Conservation (phyloP, 2,329 filamentous ascomycete species). For the Hypoxylon sp. region DNA sequence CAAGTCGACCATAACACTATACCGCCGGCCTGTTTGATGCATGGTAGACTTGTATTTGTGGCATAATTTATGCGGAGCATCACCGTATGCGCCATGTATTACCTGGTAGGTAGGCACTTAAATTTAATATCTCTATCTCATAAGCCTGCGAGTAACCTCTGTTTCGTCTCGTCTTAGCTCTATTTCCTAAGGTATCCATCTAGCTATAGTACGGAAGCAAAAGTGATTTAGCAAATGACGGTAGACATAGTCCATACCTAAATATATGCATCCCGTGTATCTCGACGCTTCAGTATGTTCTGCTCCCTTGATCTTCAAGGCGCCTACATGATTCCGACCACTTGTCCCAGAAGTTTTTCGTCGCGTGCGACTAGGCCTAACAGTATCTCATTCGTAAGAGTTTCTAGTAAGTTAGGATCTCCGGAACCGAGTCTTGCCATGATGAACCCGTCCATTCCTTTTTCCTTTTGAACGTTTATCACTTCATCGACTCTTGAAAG, state of each 20-base stretch:
- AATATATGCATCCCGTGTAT: neutral
- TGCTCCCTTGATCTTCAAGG: neutral
- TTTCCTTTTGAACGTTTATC: constrained; percentile 10
- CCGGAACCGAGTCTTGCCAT: constrained; percentile 9
- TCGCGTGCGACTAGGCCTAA: constrained; percentile 26
- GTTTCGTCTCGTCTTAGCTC: neutral
- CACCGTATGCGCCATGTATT: neutral
- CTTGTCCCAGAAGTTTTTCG: constrained; percentile 17
- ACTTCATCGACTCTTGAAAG: constrained; percentile 25
- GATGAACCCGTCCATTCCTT: constrained; percentile 30
- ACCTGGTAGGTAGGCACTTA: neutral
- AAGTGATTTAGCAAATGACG: neutral
- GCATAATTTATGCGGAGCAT: neutral
- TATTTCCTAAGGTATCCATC: neutral
- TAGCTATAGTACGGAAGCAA: neutral
- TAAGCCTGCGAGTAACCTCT: neutral
- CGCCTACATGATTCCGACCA: constrained; percentile 18
- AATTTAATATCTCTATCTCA: neutral
- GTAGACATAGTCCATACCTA: neutral
- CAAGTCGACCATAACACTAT: too few relatives aligned
- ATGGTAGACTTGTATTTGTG: too few relatives aligned
- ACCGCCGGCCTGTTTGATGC: too few relatives aligned
- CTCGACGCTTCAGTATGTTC: neutral
- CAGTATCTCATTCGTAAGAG: constrained; percentile 32
- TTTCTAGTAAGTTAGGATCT: constrained; percentile 15